Base-by-base conservation (phyloP, 78 protist species). In the Dictyostelium brefeldianum region DNA sequence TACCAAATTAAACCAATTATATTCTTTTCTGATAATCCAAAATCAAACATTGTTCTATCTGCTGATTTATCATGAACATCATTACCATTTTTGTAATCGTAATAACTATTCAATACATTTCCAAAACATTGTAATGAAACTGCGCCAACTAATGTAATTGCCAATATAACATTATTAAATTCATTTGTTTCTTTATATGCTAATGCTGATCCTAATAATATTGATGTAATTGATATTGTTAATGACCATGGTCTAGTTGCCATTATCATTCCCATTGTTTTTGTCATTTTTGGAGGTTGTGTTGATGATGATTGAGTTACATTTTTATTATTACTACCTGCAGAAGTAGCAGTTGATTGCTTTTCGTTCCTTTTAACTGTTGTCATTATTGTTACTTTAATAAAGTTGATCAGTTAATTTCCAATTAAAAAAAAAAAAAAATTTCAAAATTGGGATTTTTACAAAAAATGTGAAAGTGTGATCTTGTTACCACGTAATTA, bases 21-120 rank as follows among this genome's bases (percentile, higher is more conserved):
- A 8, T 51, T 1, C 8, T 46, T 5, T n/a, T 46, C 80, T 14
- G 83, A 27, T 12, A 91, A 51, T 17, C 95, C 84, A 14, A 46
- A 47, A 25, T 91, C 95, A 91, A 91, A 91, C 85, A 91, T 74
- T 18, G 95, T 91, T n/a, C 95, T 75, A 56, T 91, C 95, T 14
- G 82, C 89, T 51, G 90, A 18, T 15, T 47, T 43, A 6, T 91
- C 84, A 5, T 17, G 4, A 3, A 18, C 14, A 41, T 91, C 95
- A 20, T 71, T 89, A 0, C 90, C 95, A 47, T 36, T 64, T 47
- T 47, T 71, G 5, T 14, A 73, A 31, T 91, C 95, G 56, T 46
- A 81, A 27, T 46, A 91, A 36, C 83, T 64, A 27, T 91, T 91
- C 5, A 91, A 36, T 4, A 91, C 83, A 74, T 91, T 91, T 4